Conservation (phyloP, 2,329 filamentous ascomycete genomes). For the Teratosphaeriaceae sp. region DNA sequence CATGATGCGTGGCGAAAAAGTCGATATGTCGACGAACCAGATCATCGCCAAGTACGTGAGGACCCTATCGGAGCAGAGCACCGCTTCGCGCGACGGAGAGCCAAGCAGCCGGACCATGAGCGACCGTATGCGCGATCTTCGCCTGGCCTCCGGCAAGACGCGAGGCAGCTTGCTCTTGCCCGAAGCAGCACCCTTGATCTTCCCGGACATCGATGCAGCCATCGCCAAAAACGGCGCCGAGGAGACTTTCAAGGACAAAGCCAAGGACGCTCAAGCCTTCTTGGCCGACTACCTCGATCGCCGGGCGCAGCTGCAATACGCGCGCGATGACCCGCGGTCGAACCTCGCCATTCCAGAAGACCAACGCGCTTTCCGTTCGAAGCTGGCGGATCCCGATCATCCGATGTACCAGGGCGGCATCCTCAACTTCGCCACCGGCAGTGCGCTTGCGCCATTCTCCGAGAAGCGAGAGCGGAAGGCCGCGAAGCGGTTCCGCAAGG, state of each 20-base stretch:
- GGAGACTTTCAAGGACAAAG: slow-evolving; percentile 22
- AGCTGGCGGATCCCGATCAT: slow-evolving; percentile 47
- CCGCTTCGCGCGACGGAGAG: background rate
- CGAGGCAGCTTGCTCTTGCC: slow-evolving; percentile 38
- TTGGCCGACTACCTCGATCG: slow-evolving; percentile 45
- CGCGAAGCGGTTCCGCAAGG: slow-evolving; percentile 11
- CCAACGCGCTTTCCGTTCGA: slow-evolving; percentile 37
- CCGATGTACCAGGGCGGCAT: slow-evolving; percentile 44
- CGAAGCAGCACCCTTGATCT: slow-evolving; percentile 45
- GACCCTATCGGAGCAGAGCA: slow-evolving; percentile 1
- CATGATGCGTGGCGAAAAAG: slow-evolving; percentile 13
- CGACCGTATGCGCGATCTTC: slow-evolving; percentile 29
- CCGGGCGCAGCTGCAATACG: slow-evolving; percentile 42
- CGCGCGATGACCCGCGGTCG: slow-evolving; percentile 38
- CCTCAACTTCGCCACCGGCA: slow-evolving; percentile 42
- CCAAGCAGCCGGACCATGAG: slow-evolving; percentile 9
- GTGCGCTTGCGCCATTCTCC: slow-evolving; percentile 29
- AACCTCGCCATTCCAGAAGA: slow-evolving; percentile 28
- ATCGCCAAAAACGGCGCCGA: slow-evolving; percentile 14
- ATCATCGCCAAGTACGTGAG: slow-evolving; percentile 21
- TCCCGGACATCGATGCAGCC: slow-evolving; percentile 36
- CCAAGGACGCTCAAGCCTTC: slow-evolving; percentile 30
- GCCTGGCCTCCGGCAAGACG: slow-evolving; percentile 33
- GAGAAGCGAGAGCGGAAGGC: slow-evolving; percentile 11
- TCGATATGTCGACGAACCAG: slow-evolving; percentile 34